Conservation (phyloP, 2,329 filamentous ascomycete genomes). For the Colletotrichum agaves region DNA sequence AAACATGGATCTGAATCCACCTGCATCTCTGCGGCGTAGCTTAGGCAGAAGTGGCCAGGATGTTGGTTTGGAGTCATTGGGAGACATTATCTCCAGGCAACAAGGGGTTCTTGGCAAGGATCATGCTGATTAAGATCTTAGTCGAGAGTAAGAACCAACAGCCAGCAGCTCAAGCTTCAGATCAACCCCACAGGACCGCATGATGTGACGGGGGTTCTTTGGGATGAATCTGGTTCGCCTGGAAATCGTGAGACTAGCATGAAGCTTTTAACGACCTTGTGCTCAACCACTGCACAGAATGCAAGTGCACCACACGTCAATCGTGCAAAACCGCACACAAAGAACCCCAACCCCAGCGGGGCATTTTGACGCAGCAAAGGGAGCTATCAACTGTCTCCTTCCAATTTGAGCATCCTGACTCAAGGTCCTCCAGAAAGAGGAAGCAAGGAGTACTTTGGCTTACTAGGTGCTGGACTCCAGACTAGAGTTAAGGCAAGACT, state of each 20-base stretch:
- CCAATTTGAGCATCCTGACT: neutral
- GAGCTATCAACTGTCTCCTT: neutral
- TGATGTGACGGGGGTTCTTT: neutral
- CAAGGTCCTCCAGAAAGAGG: neutral
- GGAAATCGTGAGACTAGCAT: fast-evolving
- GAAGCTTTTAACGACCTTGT: neutral
- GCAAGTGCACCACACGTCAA: neutral
- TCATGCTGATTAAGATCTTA: neutral
- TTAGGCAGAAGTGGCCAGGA: neutral
- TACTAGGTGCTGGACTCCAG: neutral
- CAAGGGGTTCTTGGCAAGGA: neutral
- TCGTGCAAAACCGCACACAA: no score
- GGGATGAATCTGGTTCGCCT: neutral
- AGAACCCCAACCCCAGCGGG: no score
- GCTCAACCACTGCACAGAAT: no score
- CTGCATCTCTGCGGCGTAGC: neutral
- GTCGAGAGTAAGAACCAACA: neutral
- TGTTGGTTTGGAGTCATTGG: no score
- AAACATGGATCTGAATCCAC: no score
- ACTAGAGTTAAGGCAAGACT: neutral
- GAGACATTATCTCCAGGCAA: neutral
- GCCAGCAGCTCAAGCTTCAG: neutral
- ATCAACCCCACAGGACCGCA: no score
- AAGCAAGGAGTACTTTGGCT: neutral
- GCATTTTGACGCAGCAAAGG: no score